Percentiles rank a stretch among this genome's conserved stretches.
phyloP scores from a whole-genome alignment of 192 early-diverging fungal genomes.

The Coemansia sp. region DNA sequence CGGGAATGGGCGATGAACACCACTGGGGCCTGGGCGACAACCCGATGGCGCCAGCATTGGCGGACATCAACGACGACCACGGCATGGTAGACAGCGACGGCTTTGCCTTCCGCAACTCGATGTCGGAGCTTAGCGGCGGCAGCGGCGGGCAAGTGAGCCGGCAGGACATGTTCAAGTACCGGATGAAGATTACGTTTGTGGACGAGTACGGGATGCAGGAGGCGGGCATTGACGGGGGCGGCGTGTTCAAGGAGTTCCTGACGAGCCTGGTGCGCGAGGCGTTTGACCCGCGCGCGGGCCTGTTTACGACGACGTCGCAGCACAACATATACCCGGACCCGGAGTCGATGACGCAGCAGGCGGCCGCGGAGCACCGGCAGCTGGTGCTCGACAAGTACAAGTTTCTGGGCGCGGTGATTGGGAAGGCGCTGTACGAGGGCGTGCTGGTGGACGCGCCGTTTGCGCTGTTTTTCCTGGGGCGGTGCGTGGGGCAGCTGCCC shows the following conservation, averaged over 20 bases:
- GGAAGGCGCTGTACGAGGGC: slow-evolving; percentile 86
- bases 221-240: slow-evolving; percentile 95
- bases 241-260: slow-evolving; percentile 97
- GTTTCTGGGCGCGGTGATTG: slow-evolving; percentile 78
- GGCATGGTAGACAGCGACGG: neutral
- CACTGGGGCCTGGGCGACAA: neutral
- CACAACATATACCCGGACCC: slow-evolving; percentile 77
- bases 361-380: slow-evolving; percentile 16
- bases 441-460: slow-evolving; percentile 79
- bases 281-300: slow-evolving; percentile 67
- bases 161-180: slow-evolving; percentile 67
- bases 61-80: neutral
- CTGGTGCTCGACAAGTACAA: slow-evolving; percentile 62
- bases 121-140: slow-evolving; percentile 12
- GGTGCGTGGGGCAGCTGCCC: slow-evolving; percentile 64
- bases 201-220: slow-evolving; percentile 80
- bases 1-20: neutral
- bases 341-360: slow-evolving; percentile 41
- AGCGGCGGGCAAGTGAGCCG: slow-evolving; percentile 3
- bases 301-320: slow-evolving; percentile 66
- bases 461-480: slow-evolving; percentile 79
- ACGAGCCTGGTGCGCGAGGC: slow-evolving; percentile 73
- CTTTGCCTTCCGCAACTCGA: slow-evolving; percentile 11
- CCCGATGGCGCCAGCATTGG: neutral
- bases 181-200: slow-evolving; percentile 83